Evolutionary conservation across 2,329 filamentous ascomycete species (phyloP), one percentile per base, ranked within the genome.

Genomic region (Penicillium concentricum): DNA sequence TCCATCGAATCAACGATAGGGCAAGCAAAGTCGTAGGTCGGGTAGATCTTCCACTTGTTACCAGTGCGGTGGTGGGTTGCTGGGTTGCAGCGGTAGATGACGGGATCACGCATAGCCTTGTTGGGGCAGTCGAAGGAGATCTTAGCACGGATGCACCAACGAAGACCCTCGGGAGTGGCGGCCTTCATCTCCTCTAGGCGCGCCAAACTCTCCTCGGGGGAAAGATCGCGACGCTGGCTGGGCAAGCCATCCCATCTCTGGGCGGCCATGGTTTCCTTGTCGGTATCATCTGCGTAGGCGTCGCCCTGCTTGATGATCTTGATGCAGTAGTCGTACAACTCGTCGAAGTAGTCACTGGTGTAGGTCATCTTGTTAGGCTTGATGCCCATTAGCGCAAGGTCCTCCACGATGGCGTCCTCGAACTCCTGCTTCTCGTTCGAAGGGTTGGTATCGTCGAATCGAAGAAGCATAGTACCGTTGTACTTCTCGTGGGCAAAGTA

Each of bases 371-470:
- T 84, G 75, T 97, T 93, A 22, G 92, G 90, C 77, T 89, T 90
- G 75, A 99, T 90, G 30, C 92, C 93, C 83, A 99, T 91, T 51
- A 97, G 83, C 48, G 87, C 86, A 49, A 97, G 84, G 75, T 99
- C 94, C 78, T 96, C 89, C 38, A 96, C 81, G 61, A 99, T 99
- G 5, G 92, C 84, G 76, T 97, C 92, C 73, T 97, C 88, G 74
- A 88, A 99, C 78, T 97, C 94, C 73, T 93, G 87, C 80, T 96
- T 97, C 82, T 99, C 94, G 75, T 97, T 97, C 58, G 89, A 87
- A 8, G 94, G 94, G 77, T 99, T 99, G 55, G 94, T 99, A 72
- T 99, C 94, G 72, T 99, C 94, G 70, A 99, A 94, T 58, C 58
- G 51, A 39, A 97, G 85, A 58, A 95, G 87, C 67, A 99, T 82